Conservation (phyloP, 1,139 yeast genomes). For the Geotrichum cucujoidarum region DNA sequence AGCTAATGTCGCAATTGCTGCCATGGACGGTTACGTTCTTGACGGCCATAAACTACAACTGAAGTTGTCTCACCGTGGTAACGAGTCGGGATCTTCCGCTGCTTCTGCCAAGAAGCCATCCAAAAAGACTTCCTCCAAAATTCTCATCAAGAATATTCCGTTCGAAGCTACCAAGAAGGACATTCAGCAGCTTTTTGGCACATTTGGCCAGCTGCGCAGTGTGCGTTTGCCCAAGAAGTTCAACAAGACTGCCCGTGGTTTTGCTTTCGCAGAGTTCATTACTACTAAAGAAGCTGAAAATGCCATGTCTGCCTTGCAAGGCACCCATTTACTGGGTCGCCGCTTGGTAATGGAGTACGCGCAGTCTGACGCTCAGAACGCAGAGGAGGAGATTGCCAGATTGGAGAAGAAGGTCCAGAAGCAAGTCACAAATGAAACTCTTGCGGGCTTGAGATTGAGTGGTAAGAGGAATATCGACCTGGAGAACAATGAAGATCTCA, state of each 20-base stretch:
- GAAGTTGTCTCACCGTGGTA: conserved; percentile 76
- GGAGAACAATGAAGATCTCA: conserved; percentile 44
- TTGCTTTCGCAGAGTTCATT: conserved; percentile 92
- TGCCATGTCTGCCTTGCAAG: conserved; percentile 92
- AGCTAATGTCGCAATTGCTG: conserved; percentile 69
- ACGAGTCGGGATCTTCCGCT: conserved; percentile 27
- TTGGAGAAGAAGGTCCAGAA: conserved; percentile 82
- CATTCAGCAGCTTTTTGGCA: conserved; percentile 80
- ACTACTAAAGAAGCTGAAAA: conserved; percentile 87
- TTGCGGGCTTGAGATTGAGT: conserved; percentile 59
- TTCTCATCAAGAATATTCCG: conserved; percentile 93
- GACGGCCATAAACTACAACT: conserved; percentile 89
- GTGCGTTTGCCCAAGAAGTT: conserved; percentile 96
- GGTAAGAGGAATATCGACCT: conserved; percentile 74
- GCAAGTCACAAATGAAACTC: conserved; percentile 71
- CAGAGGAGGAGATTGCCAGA: conserved; percentile 82
- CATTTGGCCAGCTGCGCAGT: conserved; percentile 90
- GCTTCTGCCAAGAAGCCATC: conserved; percentile 25
- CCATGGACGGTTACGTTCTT: conserved; percentile 70
- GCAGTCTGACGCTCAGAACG: conserved; percentile 71
- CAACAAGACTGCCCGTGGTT: conserved; percentile 93
- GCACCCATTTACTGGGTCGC: conserved; percentile 95
- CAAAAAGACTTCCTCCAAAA: conserved; percentile 55
- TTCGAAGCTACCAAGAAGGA: conserved; percentile 94
- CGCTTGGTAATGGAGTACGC: conserved; percentile 94